phyloP scores from a whole-genome alignment of 768 basidiomycete genomes.

The Pulveroboletus sp. region DNA sequence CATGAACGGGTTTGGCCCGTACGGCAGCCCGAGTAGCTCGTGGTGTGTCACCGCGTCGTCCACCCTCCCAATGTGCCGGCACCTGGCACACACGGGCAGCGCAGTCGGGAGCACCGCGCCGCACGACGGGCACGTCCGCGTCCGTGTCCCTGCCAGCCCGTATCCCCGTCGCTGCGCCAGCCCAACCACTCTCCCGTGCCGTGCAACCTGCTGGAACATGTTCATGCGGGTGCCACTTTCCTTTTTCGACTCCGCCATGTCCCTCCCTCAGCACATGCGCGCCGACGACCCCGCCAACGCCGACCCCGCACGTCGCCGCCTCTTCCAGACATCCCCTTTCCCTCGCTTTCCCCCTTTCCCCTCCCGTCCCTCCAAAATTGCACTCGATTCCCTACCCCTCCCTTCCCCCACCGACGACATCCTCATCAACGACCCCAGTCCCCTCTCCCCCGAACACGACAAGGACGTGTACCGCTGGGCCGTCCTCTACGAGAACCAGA shows the following conservation, averaged over 20 bases:
- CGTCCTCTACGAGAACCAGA: slow-evolving; percentile 75
- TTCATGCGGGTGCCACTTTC: slow-evolving; percentile 1
- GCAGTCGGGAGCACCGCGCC: slow-evolving; percentile 52
- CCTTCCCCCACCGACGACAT: slow-evolving; percentile 23
- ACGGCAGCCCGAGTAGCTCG: slow-evolving; percentile 62
- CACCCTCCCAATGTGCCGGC: slow-evolving; percentile 61
- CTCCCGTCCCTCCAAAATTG: slow-evolving; percentile 16
- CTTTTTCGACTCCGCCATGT: slow-evolving; percentile 13
- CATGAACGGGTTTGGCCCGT: slow-evolving; percentile 63
- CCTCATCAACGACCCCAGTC: slow-evolving; percentile 25
- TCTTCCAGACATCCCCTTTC: slow-evolving; percentile 36
- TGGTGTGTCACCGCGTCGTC: slow-evolving; percentile 56
- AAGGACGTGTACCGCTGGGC: slow-evolving; percentile 72
- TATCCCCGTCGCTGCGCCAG: slow-evolving; percentile 17
- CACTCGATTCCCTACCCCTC: neutral
- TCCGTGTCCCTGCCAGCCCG: slow-evolving; percentile 3
- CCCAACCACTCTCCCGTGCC: neutral
- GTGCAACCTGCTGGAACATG: slow-evolving; percentile 15
- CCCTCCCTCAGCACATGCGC: slow-evolving; percentile 37
- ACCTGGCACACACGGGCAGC: slow-evolving; percentile 73
- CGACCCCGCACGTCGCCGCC: slow-evolving; percentile 45
- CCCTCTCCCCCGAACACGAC: slow-evolving; percentile 29
- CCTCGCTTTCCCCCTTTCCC: slow-evolving; percentile 32
- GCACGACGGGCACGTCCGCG: slow-evolving; percentile 58
- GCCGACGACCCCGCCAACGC: slow-evolving; percentile 41